Conservation (phyloP, 1,284 basidiomycete species). For the Volvariella surrecta region DNA sequence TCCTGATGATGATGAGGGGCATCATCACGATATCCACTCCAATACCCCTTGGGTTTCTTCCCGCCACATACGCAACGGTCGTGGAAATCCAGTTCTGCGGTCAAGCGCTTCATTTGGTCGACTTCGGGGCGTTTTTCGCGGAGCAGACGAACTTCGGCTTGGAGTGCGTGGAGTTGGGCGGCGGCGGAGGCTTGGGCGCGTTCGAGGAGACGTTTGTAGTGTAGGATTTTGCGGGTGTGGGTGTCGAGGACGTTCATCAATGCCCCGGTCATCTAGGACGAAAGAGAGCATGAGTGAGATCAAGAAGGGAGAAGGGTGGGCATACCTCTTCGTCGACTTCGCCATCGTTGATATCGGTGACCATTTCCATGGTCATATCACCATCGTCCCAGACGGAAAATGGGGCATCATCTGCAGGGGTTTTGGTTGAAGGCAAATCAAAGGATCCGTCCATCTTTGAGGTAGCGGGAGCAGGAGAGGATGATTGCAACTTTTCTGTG, state of each 20-base stretch:
- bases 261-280: constrained; percentile 45
- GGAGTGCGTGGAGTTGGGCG: constrained; percentile 70
- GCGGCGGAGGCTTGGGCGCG: constrained; percentile 68
- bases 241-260: constrained; percentile 45
- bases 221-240: constrained; percentile 57
- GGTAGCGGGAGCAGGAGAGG: constrained; percentile 5
- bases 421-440: constrained; percentile 3
- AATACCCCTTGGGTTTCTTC: constrained; percentile 47
- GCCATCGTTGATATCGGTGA: constrained; percentile 59
- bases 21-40: constrained; percentile 50
- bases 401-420: constrained; percentile 1
- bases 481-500: constrained; percentile 2
- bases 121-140: constrained; percentile 19
- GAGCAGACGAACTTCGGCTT: constrained; percentile 59
- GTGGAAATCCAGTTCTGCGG: constrained; percentile 19
- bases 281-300: not conserved
- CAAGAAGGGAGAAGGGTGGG: constrained; percentile 5
- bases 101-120: not conserved
- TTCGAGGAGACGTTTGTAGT: constrained; percentile 68
- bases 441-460: not conserved
- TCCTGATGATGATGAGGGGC: constrained; percentile 29
- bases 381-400: constrained; percentile 22
- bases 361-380: constrained; percentile 51
- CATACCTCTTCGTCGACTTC: constrained; percentile 59
- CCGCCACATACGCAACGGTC: constrained; percentile 54